Base-by-base conservation (phyloP, 2,329 filamentous ascomycete genomes). In the Teratosphaeria zuluensis region DNA sequence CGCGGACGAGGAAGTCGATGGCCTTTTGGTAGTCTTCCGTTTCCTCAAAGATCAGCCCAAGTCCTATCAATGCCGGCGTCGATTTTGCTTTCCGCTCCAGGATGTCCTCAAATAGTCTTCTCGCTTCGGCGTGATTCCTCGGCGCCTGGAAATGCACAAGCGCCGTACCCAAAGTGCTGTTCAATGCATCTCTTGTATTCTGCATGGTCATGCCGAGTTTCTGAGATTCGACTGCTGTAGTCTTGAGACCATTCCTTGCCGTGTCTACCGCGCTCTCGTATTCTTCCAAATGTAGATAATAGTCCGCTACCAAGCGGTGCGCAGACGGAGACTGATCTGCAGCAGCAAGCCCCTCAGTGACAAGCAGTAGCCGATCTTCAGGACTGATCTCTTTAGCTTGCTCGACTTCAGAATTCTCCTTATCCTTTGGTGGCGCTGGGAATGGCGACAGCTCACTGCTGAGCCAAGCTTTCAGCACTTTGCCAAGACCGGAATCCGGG, bases 31-130 rank as follows among this genome's bases (percentile, higher is more conserved):
- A 96, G 62, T 97, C 88, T 67, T 96, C 88, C 64, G 96, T 91
- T 66, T 97, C 94, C 72, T 96, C 91, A 53, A 92, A 87, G 48
- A 99, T 92, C 28, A 97, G 75, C 1, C 94, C 95, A 35, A 96
- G 84, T 0, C 94, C 94, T 53, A 97, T 89, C 61, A 99, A 78
- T 2, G 92, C 92, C 32, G 85, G 77, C 0, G 91, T 95, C 0
- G 88, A 92, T 2, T 83, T 84, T 1, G 85, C 81, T 58, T 95
- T 90, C 30, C 88, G 83, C 54, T 83, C 78, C 0, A 99, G 79
- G 4, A 97, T 88, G 32, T 82, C 82, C 65, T 96, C 86, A 65
- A 99, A 97, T 0, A 96, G 79, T n/a, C 75, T 74, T 69, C 90
- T 92, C 1, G 94, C 92, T 75, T 97, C 92, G 19, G 85, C 81